These are phyloP conservation scores for Paramecium primaurelia DNA, from an alignment of 73 alveolate genomes.

Conservation along the genomic window DNA sequence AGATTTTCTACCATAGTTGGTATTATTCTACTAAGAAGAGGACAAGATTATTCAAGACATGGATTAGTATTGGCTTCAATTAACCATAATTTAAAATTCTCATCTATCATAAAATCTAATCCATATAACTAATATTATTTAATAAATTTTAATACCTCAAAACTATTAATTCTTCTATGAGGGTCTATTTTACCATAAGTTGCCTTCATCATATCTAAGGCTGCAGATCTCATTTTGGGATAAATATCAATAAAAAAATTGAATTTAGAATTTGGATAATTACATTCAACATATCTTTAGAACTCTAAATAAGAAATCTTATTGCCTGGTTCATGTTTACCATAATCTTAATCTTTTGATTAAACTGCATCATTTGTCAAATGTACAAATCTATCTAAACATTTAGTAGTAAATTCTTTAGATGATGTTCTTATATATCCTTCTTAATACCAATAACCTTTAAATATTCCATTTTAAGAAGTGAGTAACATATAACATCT, in stretches of 20 bases:
- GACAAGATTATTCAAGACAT: slow-evolving; percentile 57
- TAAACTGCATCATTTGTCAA: slow-evolving; percentile 76
- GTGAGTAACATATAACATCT: slow-evolving; percentile 68
- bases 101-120: slow-evolving; percentile 61
- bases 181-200: slow-evolving; percentile 65
- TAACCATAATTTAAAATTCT: slow-evolving; percentile 38
- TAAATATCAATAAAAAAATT: slow-evolving; percentile 61
- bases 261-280: slow-evolving; percentile 46
- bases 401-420: slow-evolving; percentile 67
- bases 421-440: slow-evolving; percentile 74
- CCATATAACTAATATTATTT: slow-evolving; percentile 26
- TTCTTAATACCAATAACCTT: slow-evolving; percentile 72
- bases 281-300: slow-evolving; percentile 61
- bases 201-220: slow-evolving; percentile 68
- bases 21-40: slow-evolving; percentile 48
- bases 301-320: slow-evolving; percentile 68
- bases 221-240: slow-evolving; percentile 65
- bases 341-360: slow-evolving; percentile 66
- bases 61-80: slow-evolving; percentile 61
- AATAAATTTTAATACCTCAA: neutral
- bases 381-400: slow-evolving; percentile 64
- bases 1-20: slow-evolving; percentile 59
- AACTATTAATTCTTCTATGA: slow-evolving; percentile 46
- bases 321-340: slow-evolving; percentile 73
- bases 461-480: slow-evolving; percentile 65